Conservation (phyloP, 441 rosid species). For the Manihot esculenta region DNA sequence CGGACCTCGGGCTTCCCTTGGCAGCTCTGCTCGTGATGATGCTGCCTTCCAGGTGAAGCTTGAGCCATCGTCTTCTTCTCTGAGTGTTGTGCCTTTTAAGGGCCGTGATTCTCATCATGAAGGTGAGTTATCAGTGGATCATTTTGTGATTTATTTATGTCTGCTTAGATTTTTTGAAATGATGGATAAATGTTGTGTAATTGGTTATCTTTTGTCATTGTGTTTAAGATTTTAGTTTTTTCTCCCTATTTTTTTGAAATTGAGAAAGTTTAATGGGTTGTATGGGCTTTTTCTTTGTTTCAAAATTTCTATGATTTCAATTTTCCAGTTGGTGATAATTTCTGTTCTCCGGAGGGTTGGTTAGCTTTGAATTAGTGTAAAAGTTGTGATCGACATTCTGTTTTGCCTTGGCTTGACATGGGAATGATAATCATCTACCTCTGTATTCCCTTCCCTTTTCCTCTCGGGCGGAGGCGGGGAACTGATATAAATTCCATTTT, state of each 20-base stretch:
- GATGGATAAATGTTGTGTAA: background rate
- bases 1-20: constrained; percentile 44
- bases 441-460: too few relatives aligned
- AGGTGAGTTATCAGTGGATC: constrained; percentile 35
- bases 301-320: too few relatives aligned
- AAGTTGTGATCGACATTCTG: too few relatives aligned
- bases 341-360: too few relatives aligned
- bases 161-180: background rate
- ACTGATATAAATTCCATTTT: too few relatives aligned
- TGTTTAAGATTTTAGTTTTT: background rate
- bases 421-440: too few relatives aligned
- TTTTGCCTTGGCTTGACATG: too few relatives aligned
- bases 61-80: constrained; percentile 51
- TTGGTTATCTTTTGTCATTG: background rate
- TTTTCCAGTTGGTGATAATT: too few relatives aligned
- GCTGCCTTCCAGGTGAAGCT: constrained; percentile 40
- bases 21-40: constrained; percentile 50
- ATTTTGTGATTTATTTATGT: background rate
- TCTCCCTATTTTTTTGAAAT: background rate
- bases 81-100: constrained; percentile 44
- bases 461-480: too few relatives aligned
- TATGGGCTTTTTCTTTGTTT: background rate
- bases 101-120: constrained; percentile 60
- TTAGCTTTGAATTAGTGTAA: too few relatives aligned
- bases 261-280: background rate